Conservation (phyloP, 805 yeast species). For the Osmozyma mogii region DNA sequence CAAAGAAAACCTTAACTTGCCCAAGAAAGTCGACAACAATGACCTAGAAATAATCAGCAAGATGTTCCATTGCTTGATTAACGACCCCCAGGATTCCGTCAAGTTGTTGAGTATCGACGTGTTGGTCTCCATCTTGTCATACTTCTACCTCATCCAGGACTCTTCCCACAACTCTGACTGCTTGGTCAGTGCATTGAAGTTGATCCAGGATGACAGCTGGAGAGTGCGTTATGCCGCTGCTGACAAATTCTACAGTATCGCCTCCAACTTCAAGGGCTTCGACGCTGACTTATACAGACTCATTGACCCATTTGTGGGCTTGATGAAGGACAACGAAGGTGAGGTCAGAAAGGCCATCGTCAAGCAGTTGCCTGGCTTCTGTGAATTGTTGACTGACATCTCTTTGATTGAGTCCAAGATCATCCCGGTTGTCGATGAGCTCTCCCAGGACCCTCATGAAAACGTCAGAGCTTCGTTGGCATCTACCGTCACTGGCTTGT, state of each 20-base stretch:
- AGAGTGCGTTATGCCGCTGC: slow-evolving; percentile 97
- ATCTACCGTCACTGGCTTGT: slow-evolving; percentile 74
- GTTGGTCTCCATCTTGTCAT: slow-evolving; percentile 70
- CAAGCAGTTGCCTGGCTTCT: slow-evolving; percentile 77
- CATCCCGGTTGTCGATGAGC: slow-evolving; percentile 73
- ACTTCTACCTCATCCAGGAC: slow-evolving; percentile 53
- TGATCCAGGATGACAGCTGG: slow-evolving; percentile 91
- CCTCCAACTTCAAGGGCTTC: slow-evolving; percentile 52
- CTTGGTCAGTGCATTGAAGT: slow-evolving; percentile 54
- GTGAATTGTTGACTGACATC: slow-evolving; percentile 39
- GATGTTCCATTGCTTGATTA: slow-evolving; percentile 71
- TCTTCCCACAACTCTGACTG: slow-evolving; percentile 54
- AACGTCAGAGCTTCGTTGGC: slow-evolving; percentile 91
- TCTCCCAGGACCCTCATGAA: slow-evolving; percentile 88
- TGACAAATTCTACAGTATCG: slow-evolving; percentile 77
- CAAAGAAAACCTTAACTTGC: slow-evolving; percentile 26
- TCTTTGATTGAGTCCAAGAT: slow-evolving; percentile 55
- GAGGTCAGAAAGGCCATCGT: slow-evolving; percentile 95
- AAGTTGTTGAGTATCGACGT: slow-evolving; percentile 85
- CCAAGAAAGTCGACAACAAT: slow-evolving; percentile 39
- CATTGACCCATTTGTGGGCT: slow-evolving; percentile 61
- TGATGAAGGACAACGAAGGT: slow-evolving; percentile 89
- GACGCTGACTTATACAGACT: slow-evolving; percentile 50
- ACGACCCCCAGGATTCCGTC: slow-evolving; percentile 92
- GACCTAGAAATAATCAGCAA: slow-evolving; percentile 74